These are phyloP conservation scores for sorghum (Sorghum bicolor) DNA, from an alignment of 176 grass and related monocot genomes.

Conservation along the genomic window Sorghum_bicolor_NCBIv3 NC_012872.2:74101501-74102000, in stretches of 20 bases:
- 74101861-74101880: not conserved
- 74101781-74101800: not conserved
- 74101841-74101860: too few relatives aligned
- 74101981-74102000: not conserved
- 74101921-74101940: not conserved
- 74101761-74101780: not conserved
- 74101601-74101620: not conserved
- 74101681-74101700: not conserved
- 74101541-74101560: not conserved
- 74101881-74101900: not conserved
- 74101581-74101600: not conserved
- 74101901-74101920: not conserved
- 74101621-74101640: not conserved
- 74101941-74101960: not conserved
- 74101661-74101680: not conserved
- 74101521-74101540: not conserved
- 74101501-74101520: not conserved
- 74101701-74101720: not conserved
- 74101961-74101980: not conserved
- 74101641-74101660: not conserved
- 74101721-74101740: not conserved
- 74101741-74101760: not conserved
- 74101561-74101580: not conserved
- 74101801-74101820: not conserved
- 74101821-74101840: not conserved